Base-by-base conservation (phyloP, 345 rosid genomes). In the Punica granatum region DNA sequence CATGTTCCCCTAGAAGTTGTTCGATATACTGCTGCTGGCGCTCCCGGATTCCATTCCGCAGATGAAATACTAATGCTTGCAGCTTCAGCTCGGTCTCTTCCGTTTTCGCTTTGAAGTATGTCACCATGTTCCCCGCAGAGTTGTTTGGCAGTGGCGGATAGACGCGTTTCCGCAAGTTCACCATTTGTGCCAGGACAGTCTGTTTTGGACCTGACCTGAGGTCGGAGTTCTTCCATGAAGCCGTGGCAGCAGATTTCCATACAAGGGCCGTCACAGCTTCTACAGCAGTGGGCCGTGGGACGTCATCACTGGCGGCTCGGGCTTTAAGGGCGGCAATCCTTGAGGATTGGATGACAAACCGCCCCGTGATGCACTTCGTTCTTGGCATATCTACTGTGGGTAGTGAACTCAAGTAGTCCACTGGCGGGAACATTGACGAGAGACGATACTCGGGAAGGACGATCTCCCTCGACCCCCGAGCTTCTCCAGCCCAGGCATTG, bases 161-260 rank as follows among this genome's bases (percentile, higher is more conserved):
- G 23, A 74, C 53, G 69, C 82, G 67, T 1, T 39, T 66, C 23
- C 84, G 79, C 49, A 83, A 51, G 66, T 80, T 78, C 71, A 80
- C 75, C 5, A 75, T 34, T 25, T 76, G 83, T 3, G 51, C 28
- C 26, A 67, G 46, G 13, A 60, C 51, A 1, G 72, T 25, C 28
- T n/a, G 3, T 51, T 11, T 21, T 7, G 28, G 65, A 1, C 33
- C 56, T 37, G 26, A 37, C 28, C 72, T 8, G 0, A 39, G 42
- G 43, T 31, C 18, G 23, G 32, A 1, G 34, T 46, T 46, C 59
- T 54, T 51, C 32, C 62, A 21, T 6, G 61, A 36, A 28, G 58
- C 61, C 30, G 34, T 49, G 0, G 16, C 43, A 3, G 33, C 0
- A 46, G 60, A 34, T 26, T 56, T 39, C 70, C 72, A 75, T 0